Evolutionary conservation across 768 basidiomycete species (phyloP).

Genomic region (Royoungia palumana): DNA sequence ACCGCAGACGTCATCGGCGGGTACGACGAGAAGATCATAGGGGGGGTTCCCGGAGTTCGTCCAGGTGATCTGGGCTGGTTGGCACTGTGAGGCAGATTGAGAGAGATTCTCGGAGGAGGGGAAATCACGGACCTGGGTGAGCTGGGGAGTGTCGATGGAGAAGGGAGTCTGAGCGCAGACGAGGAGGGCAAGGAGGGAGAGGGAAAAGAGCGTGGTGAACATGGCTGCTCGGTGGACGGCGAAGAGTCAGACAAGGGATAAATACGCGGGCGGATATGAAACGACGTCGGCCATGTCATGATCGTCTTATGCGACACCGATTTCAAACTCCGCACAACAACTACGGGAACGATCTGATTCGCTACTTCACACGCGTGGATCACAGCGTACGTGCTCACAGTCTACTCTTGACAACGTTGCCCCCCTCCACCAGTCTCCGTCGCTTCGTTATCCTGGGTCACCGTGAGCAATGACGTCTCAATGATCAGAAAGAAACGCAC

Average conservation of each 20-base stretch:
- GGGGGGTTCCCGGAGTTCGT: slow-evolving; percentile 36
- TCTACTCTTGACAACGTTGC: slow-evolving; percentile 26
- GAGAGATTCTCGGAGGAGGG: background rate
- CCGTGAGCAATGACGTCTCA: slow-evolving; percentile 1
- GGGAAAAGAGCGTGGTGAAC: slow-evolving; percentile 76
- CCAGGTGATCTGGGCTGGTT: slow-evolving; percentile 52
- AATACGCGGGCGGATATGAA: slow-evolving; percentile 20
- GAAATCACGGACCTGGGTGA: slow-evolving; percentile 47
- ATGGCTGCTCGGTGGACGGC: slow-evolving; percentile 39
- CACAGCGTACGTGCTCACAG: slow-evolving; percentile 9
- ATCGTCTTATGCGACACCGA: slow-evolving; percentile 1
- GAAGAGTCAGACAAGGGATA: too few relatives aligned
- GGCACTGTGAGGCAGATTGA: slow-evolving; percentile 44
- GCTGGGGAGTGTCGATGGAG: slow-evolving; percentile 45
- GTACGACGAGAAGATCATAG: slow-evolving; percentile 58
- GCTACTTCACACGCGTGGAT: background rate
- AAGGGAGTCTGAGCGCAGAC: slow-evolving; percentile 52
- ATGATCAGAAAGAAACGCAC: slow-evolving; percentile 44
- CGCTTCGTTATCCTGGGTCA: slow-evolving; percentile 29
- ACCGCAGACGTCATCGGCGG: slow-evolving; percentile 54
- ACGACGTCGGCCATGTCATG: too few relatives aligned
- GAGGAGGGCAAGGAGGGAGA: slow-evolving; percentile 63
- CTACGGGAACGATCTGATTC: background rate
- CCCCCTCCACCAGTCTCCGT: slow-evolving; percentile 28
- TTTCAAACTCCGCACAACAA: slow-evolving; percentile 26